Conservation (phyloP, 805 yeast genomes). For the Metschnikowia shivogae region DNA sequence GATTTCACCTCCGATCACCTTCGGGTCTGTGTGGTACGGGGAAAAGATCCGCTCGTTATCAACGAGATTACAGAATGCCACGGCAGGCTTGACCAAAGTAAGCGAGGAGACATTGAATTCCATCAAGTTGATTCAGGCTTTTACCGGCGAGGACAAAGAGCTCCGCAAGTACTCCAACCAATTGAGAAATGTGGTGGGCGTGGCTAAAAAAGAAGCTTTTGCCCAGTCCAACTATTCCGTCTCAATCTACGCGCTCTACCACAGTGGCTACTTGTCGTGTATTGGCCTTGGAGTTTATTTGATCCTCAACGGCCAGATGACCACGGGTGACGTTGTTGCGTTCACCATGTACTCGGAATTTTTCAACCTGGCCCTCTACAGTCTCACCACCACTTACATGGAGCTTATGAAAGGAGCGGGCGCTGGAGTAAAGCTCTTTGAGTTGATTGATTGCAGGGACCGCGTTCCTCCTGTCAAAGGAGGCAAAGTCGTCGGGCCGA, state of each 20-base stretch:
- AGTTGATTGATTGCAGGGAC: constrained; percentile 36
- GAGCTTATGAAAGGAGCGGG: constrained; percentile 48
- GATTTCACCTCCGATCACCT: constrained; percentile 43
- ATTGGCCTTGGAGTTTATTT: constrained; percentile 41
- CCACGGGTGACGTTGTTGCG: constrained; percentile 46
- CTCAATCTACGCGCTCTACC: constrained; percentile 40
- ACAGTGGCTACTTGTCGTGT: constrained; percentile 41
- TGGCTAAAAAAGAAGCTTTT: constrained; percentile 41
- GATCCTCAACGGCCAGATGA: constrained; percentile 40
- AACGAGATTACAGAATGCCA: constrained; percentile 40
- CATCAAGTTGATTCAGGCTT: constrained; percentile 40
- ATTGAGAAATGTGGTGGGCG: constrained; percentile 37
- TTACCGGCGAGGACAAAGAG: constrained; percentile 42
- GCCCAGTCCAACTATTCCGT: constrained; percentile 44
- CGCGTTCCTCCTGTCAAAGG: constrained; percentile 37
- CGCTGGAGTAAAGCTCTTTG: constrained; percentile 42
- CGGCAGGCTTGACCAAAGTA: constrained; percentile 42
- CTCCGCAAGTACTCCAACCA: constrained; percentile 35
- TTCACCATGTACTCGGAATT: constrained; percentile 44
- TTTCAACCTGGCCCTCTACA: constrained; percentile 41
- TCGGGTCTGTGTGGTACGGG: constrained; percentile 45
- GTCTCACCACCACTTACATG: constrained; percentile 43
- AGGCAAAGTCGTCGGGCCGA: constrained; percentile 18
- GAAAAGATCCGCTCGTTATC: constrained; percentile 40
- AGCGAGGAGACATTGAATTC: constrained; percentile 43